Evolutionary conservation across 768 basidiomycete genomes (phyloP).

Genomic region (Boletus pseudopeckii): DNA sequence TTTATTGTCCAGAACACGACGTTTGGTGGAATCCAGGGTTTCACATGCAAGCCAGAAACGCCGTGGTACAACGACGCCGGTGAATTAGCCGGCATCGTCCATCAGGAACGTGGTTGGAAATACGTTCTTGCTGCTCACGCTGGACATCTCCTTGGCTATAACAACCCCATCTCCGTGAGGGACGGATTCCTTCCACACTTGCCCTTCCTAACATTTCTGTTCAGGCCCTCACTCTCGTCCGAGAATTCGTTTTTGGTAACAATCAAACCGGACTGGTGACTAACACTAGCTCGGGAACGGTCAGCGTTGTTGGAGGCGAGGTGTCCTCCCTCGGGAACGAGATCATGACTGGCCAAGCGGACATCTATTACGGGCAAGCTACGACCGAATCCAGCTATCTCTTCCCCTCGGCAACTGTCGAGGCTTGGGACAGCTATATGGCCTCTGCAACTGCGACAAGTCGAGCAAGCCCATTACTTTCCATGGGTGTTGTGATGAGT

Average conservation of each 20-base stretch:
- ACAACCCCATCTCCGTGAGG: slow-evolving; percentile 44
- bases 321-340: slow-evolving; percentile 42
- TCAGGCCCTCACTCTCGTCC: slow-evolving; percentile 57
- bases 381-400: slow-evolving; percentile 49
- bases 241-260: slow-evolving; percentile 66
- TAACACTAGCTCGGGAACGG: slow-evolving; percentile 21
- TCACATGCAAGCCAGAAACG: slow-evolving; percentile 63
- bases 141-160: slow-evolving; percentile 36
- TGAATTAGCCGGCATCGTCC: slow-evolving; percentile 61
- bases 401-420: slow-evolving; percentile 53
- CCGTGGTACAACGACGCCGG: slow-evolving; percentile 59
- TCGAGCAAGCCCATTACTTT: no score
- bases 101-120: slow-evolving; percentile 66
- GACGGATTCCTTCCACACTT: not conserved
- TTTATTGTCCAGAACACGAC: slow-evolving; percentile 59
- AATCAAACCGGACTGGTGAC: slow-evolving; percentile 58
- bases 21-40: slow-evolving; percentile 74
- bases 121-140: slow-evolving; percentile 38
- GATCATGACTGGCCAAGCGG: slow-evolving; percentile 51
- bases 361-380: slow-evolving; percentile 50
- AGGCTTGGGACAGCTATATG: slow-evolving; percentile 55
- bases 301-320: slow-evolving; percentile 47
- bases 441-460: slow-evolving; percentile 31
- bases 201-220: not conserved
- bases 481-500: no score